Base-by-base conservation (phyloP, 352 stramenopile genomes). In the Globisporangium paroecandrum region DNA sequence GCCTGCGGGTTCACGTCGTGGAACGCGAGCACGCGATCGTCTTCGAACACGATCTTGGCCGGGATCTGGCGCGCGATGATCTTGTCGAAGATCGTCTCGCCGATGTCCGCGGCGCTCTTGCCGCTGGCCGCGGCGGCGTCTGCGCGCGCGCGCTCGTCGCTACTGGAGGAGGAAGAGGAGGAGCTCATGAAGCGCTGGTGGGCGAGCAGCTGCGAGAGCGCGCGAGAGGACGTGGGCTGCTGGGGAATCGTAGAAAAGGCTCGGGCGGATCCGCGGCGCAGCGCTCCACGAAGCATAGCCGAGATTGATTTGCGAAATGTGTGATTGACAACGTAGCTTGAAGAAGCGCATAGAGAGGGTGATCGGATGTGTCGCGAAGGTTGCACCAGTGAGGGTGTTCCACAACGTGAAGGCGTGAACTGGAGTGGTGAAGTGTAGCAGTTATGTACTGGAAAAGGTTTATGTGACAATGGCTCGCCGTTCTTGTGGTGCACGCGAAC, bases 31-130 rank as follows among this genome's bases (percentile, higher is more conserved):
- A 91, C 93, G 71, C 97, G 85, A 54, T 98, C 93, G 79, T 99
- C 94, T 73, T 99, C 94, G 71, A 97, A 98, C 47, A 98, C 96
- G 76, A 99, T 96, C 56, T 90, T 83, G 51, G 97, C 92, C 6
- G 97, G 97, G 66, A 99, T 99, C 36, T 98, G 79, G 36, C 85
- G 79, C 15, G 82, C 74, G 55, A 99, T 82, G 75, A 99, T 99
- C 77, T 99, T 99, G 80, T 99, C 97, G 77, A 99, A 99, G 54
- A 99, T 92, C 1, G 97, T 99, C 29, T 81, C 82, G 5, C 90
- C 84, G 15, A 81, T 83, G 55, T 69, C 71, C 24, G 20, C 15
- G 4, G 54, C 54, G 54, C 25, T 59, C 72, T 71, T 85, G 85
- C 27, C 24, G 4, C 66, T 59, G 9, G 80, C 77, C 0, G 83